phyloP scores from a whole-genome alignment of 768 basidiomycete genomes.

The Termitomyces sp. region DNA sequence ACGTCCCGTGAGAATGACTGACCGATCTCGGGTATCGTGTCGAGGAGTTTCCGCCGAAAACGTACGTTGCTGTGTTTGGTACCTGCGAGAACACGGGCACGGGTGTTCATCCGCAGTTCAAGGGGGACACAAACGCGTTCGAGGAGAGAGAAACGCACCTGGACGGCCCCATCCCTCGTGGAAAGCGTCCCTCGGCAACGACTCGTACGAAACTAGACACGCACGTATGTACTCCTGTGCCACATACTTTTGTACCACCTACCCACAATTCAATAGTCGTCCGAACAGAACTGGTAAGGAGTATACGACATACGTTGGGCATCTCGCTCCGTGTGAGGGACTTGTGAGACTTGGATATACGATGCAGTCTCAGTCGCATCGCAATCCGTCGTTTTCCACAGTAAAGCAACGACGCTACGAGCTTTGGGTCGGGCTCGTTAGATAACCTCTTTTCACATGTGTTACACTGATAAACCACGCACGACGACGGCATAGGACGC shows the following conservation, averaged over 20 bases:
- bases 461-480: slow-evolving; percentile 17
- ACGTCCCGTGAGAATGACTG: slow-evolving; percentile 18
- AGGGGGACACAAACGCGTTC: not conserved
- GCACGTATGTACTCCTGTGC: slow-evolving; percentile 72
- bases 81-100: slow-evolving; percentile 26
- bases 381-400: slow-evolving; percentile 67
- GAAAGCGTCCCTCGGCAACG: slow-evolving; percentile 56
- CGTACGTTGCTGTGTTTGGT: slow-evolving; percentile 54
- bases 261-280: too few species aligned
- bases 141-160: slow-evolving; percentile 31
- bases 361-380: slow-evolving; percentile 56
- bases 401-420: slow-evolving; percentile 51
- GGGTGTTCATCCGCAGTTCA: too few species aligned
- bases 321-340: slow-evolving; percentile 49
- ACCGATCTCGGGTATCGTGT: slow-evolving; percentile 70
- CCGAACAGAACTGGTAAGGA: too few species aligned
- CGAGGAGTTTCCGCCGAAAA: slow-evolving; percentile 64
- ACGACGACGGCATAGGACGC: slow-evolving; percentile 70
- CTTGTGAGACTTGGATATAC: slow-evolving; percentile 58
- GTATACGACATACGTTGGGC: slow-evolving; percentile 53
- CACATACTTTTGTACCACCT: slow-evolving; percentile 66
- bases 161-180: slow-evolving; percentile 77
- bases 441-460: not conserved
- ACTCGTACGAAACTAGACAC: slow-evolving; percentile 66
- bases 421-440: slow-evolving; percentile 25